Base-by-base conservation (phyloP, 768 basidiomycete species). In the Leucocoprinus birnbaumii region DNA sequence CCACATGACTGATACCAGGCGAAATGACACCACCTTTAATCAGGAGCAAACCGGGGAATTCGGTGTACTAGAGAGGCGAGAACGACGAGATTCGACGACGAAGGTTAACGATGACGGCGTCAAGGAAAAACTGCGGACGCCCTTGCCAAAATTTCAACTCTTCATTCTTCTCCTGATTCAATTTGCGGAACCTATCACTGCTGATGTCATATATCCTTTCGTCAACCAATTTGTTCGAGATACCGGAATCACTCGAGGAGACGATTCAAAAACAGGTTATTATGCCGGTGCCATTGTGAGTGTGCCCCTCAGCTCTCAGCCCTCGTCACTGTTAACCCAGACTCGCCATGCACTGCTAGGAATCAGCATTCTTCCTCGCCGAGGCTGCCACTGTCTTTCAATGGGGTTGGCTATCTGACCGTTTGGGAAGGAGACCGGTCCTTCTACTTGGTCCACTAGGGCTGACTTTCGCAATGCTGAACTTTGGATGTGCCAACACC, bases 231-330 rank as follows among this genome's bases (percentile, higher is more conserved):
- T 78, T 34, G 70, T 80, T 45, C 65, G 73, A 41, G 70, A 74
- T 14, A 74, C 74, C 5, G 76, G 75, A 0, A 66, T 79, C 4
- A 78, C 73, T 9, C 60, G 66, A 3, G 76, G 77, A 8, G 74
- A 79, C 53, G 77, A 79, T 55, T 66, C 60, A 3, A 74, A 69
- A 51, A 76, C 71, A 3, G 77, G 78, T 0, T 80, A 79, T 61
- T 80, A 76, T 64, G 78, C 76, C 45, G 78, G 78, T 6, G 50
- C 79, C 35, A 73, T 80, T 24, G 79, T 78, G 49, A 58, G 71
- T 63, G 1, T 11, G 26, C 3, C 9, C 11, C 34, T n/a, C n/a
- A n/a, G n/a, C n/a, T n/a, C n/a, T n/a, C n/a, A n/a, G n/a, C n/a
- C n/a, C n/a, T n/a, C n/a, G n/a, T n/a, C n/a, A n/a, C n/a, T n/a